Base-by-base conservation (phyloP, 495 filamentous ascomycete species). In the Penicillium crystallinum region DNA sequence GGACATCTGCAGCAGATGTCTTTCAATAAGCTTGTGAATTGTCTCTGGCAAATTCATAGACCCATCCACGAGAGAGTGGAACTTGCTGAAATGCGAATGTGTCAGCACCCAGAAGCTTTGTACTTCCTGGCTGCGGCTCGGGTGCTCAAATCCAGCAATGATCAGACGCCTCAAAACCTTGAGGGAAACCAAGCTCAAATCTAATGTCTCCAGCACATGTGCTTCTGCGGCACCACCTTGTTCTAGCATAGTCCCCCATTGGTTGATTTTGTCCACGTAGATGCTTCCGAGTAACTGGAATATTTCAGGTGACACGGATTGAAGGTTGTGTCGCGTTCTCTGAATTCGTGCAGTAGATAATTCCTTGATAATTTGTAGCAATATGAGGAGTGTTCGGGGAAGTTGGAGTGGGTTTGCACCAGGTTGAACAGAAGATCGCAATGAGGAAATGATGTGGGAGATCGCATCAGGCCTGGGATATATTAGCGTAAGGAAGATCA, bases 341-440 rank as follows among this genome's bases (percentile, higher is more conserved):
- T 78, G 79, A 38, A 97, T 63, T 19, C 90, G 80, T 2, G 85
- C 90, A 3, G 88, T 91, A 0, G 88, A 81, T 7, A 97, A 73
- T 66, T 97, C 93, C 70, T 97, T 97, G 55, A 96, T 81, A 39
- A 95, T 83, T 36, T 90, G 85, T 1, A 96, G 73, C 38, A 96
- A 69, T 7, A 95, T 84, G 35, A 88, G 75, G 41, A 97, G 78
- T 17, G 83, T 77, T 52, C 92, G 81, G 21, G 81, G 77, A 12
- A 97, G 81, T 47, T 80, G 76, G 9, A 84, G 52, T 1, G 73
- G 72, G 58, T 75, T 75, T 19, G 69, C 62, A 33, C 63, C 65
- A 14, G 73, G 66, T 33, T 76, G 64, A 4, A 65, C 70, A 1
- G 77, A 68, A 15, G 72, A 67, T 44, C 84, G 80, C 11, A 92